These are phyloP conservation scores for Fusarium sp. DNA, from an alignment of 2,329 filamentous ascomycete species.

Conservation along the genomic window DNA sequence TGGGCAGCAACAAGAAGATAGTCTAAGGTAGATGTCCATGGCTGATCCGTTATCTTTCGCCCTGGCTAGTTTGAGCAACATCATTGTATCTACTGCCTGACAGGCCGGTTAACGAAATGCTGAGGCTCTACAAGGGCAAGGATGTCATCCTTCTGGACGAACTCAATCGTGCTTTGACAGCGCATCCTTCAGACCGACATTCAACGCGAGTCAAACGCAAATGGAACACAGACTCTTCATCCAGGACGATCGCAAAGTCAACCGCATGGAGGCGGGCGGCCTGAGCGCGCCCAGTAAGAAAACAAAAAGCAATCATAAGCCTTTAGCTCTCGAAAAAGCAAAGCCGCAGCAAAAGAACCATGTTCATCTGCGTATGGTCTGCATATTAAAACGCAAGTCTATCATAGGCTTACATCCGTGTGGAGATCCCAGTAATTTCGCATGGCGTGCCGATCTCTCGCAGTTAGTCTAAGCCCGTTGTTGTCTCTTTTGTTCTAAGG, in stretches of 20 bases:
- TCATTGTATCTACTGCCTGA: not conserved
- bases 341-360: constrained; percentile 32
- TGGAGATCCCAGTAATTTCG: constrained; percentile 33
- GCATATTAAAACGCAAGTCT: constrained; percentile 18
- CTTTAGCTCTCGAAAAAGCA: constrained; percentile 33
- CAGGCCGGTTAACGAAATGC: not conserved
- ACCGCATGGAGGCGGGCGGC: constrained; percentile 9
- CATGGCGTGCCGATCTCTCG: constrained; percentile 31
- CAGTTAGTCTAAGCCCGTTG: constrained; percentile 29
- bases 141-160: not conserved
- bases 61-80: not conserved
- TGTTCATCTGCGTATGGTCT: constrained; percentile 28
- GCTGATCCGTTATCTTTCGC: not conserved
- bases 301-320: constrained; percentile 29
- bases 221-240: not conserved
- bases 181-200: constrained; percentile 20
- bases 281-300: constrained; percentile 25
- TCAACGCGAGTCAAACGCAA: constrained; percentile 22
- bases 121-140: not conserved
- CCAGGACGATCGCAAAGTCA: not conserved
- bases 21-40: not conserved
- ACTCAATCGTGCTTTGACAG: not conserved
- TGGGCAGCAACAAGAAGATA: not conserved
- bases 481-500: constrained; percentile 32
- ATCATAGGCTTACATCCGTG: constrained; percentile 24